Evolutionary conservation across 2,329 filamentous ascomycete genomes (phyloP).

Genomic region (Colletotrichum sansevieriae): DNA sequence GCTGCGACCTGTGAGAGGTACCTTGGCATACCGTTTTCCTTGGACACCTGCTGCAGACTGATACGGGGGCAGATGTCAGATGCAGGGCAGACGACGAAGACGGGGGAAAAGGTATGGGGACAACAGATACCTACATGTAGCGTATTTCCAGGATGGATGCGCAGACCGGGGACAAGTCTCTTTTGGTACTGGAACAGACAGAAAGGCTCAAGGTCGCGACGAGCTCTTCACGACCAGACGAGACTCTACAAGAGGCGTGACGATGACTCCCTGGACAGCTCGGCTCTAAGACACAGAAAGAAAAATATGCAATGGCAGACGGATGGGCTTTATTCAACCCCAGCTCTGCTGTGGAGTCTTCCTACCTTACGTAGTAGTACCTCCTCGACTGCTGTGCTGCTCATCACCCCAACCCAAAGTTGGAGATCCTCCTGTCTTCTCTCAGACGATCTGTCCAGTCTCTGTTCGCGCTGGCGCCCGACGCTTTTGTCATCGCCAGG

Average conservation of each 20-base stretch:
- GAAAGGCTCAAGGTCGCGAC: neutral
- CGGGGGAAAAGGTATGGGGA: neutral
- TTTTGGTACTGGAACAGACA: neutral
- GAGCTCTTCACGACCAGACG: too few species aligned
- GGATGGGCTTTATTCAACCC: slow-evolving; percentile 17
- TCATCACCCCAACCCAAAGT: slow-evolving; percentile 32
- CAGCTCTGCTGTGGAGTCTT: slow-evolving; percentile 20
- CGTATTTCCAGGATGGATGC: slow-evolving; percentile 24
- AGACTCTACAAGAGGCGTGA: neutral
- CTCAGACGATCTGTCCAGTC: slow-evolving; percentile 35
- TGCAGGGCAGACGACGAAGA: slow-evolving; percentile 18
- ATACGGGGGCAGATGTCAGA: slow-evolving; percentile 21
- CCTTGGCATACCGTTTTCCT: slow-evolving; percentile 19
- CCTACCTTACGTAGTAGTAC: slow-evolving; percentile 20
- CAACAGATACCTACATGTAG: slow-evolving; percentile 2
- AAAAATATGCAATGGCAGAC: slow-evolving; percentile 1
- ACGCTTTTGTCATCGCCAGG: slow-evolving; percentile 23
- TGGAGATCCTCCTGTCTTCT: slow-evolving; percentile 28
- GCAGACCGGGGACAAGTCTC: neutral
- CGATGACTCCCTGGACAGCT: slow-evolving; percentile 5
- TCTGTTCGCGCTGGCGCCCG: slow-evolving; percentile 2
- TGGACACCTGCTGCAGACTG: slow-evolving; percentile 21
- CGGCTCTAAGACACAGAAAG: slow-evolving; percentile 1
- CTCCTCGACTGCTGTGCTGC: slow-evolving; percentile 26
- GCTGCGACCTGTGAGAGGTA: slow-evolving; percentile 29